Conservation (phyloP, 2,329 filamentous ascomycete genomes). For the Fusarium abutilonis region DNA sequence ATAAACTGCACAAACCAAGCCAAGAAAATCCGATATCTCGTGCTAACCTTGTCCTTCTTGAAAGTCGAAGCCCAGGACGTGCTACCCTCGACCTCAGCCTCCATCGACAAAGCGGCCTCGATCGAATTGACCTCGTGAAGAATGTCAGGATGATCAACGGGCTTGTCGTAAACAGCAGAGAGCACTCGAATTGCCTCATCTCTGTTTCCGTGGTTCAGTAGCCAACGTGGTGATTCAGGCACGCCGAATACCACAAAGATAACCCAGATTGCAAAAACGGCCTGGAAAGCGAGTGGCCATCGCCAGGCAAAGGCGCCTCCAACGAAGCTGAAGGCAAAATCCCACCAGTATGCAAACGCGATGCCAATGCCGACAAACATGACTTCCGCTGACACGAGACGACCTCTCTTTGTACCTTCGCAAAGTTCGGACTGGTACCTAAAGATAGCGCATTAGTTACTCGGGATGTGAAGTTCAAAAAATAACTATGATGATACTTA, state of each 20-base stretch:
- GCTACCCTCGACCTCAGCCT: constrained; percentile 45
- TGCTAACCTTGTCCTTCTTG: constrained; percentile 32
- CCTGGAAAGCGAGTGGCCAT: constrained; percentile 46
- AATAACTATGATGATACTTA: too few relatives aligned
- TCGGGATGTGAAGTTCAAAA: too few relatives aligned
- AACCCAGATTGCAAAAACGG: constrained; percentile 49
- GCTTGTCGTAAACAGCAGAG: constrained; percentile 53
- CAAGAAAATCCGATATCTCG: constrained; percentile 27
- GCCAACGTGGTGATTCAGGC: constrained; percentile 55
- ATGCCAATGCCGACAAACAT: constrained; percentile 54
- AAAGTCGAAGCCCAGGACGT: constrained; percentile 53
- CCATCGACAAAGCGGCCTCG: constrained; percentile 54
- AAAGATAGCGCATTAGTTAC: not conserved
- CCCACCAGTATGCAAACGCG: constrained; percentile 55
- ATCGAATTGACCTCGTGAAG: constrained; percentile 51
- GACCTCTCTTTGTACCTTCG: constrained; percentile 55
- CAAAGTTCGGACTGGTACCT: constrained; percentile 53
- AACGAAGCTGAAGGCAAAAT: constrained; percentile 49
- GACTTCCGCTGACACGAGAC: constrained; percentile 61
- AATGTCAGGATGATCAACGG: constrained; percentile 46
- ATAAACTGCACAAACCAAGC: constrained; percentile 38
- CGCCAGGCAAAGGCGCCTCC: constrained; percentile 43
- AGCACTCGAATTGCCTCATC: constrained; percentile 52
- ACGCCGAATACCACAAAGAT: constrained; percentile 51
- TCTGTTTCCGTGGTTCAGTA: constrained; percentile 50